phyloP scores from a whole-genome alignment of 371 early-diverging fungal genomes.

The Lichtheimia ramosa region DNA sequence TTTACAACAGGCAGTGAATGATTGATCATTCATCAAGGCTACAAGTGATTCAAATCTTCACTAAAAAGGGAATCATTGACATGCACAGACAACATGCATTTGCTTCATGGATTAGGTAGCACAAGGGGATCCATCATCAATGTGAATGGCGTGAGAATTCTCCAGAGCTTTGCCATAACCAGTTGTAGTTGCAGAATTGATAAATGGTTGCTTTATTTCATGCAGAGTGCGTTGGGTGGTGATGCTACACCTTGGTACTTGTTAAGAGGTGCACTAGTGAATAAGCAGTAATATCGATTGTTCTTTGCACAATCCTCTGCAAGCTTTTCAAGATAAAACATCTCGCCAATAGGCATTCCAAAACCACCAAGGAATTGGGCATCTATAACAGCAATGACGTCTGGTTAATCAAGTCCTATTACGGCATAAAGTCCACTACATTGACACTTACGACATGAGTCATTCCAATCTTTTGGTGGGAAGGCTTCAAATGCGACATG shows the following conservation, averaged over 20 bases:
- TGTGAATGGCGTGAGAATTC: no score
- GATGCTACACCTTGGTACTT: slow-evolving; percentile 39
- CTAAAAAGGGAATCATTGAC: no score
- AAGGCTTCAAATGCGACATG: slow-evolving; percentile 38
- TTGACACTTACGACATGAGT: slow-evolving; percentile 28
- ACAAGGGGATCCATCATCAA: no score
- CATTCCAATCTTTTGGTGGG: slow-evolving; percentile 19
- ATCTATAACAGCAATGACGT: slow-evolving; percentile 17
- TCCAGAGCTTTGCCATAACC: no score
- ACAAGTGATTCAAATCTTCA: no score
- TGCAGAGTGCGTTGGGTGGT: slow-evolving; percentile 44
- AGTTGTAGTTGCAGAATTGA: no score
- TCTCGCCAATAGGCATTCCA: slow-evolving; percentile 42
- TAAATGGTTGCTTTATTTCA: slow-evolving; percentile 31
- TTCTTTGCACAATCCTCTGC: slow-evolving; percentile 44
- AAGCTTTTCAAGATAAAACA: slow-evolving; percentile 36
- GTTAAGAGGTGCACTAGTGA: slow-evolving; percentile 46
- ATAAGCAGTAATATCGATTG: slow-evolving; percentile 33
- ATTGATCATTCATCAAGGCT: no score
- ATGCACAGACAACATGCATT: no score
- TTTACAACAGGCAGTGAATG: no score
- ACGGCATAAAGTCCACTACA: not conserved
- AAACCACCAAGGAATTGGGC: slow-evolving; percentile 34
- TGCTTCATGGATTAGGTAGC: no score
- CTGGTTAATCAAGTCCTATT: not conserved